Evolutionary conservation across 2,329 filamentous ascomycete genomes (phyloP).

Genomic region (Curvularia hawaiiensis): DNA sequence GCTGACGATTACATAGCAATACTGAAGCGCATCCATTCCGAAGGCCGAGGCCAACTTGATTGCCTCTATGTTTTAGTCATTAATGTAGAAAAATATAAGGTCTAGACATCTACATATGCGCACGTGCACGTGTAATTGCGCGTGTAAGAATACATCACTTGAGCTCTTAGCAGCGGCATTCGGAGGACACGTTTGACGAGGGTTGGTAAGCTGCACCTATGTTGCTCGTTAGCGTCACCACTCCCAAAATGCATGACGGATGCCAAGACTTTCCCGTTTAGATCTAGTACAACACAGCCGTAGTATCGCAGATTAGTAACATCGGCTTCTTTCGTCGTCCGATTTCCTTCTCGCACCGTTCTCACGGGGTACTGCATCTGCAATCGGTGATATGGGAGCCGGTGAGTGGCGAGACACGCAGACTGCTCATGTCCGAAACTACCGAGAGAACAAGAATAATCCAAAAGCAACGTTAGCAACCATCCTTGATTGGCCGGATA

Average conservation of each 20-base stretch:
- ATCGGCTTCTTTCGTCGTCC: neutral
- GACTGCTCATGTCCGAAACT: neutral
- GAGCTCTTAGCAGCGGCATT: neutral
- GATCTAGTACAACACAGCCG: neutral
- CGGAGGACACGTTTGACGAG: no score
- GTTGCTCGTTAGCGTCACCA: neutral
- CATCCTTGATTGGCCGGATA: neutral
- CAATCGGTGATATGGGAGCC: neutral
- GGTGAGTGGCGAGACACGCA: neutral
- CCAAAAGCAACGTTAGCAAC: neutral
- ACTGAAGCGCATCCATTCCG: slow-evolving; percentile 61
- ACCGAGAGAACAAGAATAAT: neutral
- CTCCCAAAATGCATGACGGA: neutral
- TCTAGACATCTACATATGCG: neutral
- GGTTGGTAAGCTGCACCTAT: no score
- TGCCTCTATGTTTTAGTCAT: neutral
- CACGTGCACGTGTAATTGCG: no score
- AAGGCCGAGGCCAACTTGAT: slow-evolving; percentile 31
- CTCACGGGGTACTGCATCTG: neutral
- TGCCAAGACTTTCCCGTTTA: slow-evolving; percentile 4
- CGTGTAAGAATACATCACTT: neutral
- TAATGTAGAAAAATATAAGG: neutral
- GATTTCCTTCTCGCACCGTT: neutral
- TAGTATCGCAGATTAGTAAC: slow-evolving; percentile 1
- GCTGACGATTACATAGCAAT: slow-evolving; percentile 43